Conservation (phyloP, 2,329 filamentous ascomycete genomes). For the Chrysosporium queenslandicum region DNA sequence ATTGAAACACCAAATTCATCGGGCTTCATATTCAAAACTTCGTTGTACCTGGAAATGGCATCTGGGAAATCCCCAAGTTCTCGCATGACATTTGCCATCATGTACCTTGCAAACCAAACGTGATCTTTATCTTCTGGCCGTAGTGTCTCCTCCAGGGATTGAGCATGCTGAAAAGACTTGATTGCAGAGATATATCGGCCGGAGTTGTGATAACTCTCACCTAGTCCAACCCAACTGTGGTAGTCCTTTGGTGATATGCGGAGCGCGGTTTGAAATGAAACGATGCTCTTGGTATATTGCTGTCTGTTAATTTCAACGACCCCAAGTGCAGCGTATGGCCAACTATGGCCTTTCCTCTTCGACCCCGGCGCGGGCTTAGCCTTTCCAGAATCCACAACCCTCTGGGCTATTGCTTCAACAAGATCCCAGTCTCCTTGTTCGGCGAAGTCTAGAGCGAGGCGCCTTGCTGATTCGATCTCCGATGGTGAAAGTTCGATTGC, state of each 20-base stretch:
- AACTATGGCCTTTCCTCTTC: constrained; percentile 84
- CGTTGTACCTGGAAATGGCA: constrained; percentile 64
- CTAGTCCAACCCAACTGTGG: constrained; percentile 89
- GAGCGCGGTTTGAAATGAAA: constrained; percentile 83
- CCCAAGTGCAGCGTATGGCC: constrained; percentile 88
- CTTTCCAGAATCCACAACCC: constrained; percentile 90
- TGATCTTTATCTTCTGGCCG: constrained; percentile 51
- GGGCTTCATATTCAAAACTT: constrained; percentile 58
- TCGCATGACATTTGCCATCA: constrained; percentile 88
- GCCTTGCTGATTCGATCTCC: constrained; percentile 77
- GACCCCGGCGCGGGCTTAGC: constrained; percentile 83
- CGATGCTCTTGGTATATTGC: constrained; percentile 77
- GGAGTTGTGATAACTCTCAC: constrained; percentile 94
- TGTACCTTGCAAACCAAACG: constrained; percentile 92
- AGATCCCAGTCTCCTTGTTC: constrained; percentile 91
- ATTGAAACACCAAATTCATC: constrained; percentile 78
- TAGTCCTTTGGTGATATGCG: constrained; percentile 78
- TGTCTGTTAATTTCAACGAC: constrained; percentile 92
- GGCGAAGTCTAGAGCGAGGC: constrained; percentile 75
- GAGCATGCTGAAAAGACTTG: constrained; percentile 78
- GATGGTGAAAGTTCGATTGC: constrained; percentile 84
- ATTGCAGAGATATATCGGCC: constrained; percentile 89
- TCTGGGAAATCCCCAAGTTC: constrained; percentile 85
- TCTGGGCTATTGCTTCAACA: constrained; percentile 81
- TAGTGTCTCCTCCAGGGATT: constrained; percentile 57